These are phyloP conservation scores for Botrytis medusae DNA, from an alignment of 2,329 filamentous ascomycete species.

Conservation along the genomic window DNA sequence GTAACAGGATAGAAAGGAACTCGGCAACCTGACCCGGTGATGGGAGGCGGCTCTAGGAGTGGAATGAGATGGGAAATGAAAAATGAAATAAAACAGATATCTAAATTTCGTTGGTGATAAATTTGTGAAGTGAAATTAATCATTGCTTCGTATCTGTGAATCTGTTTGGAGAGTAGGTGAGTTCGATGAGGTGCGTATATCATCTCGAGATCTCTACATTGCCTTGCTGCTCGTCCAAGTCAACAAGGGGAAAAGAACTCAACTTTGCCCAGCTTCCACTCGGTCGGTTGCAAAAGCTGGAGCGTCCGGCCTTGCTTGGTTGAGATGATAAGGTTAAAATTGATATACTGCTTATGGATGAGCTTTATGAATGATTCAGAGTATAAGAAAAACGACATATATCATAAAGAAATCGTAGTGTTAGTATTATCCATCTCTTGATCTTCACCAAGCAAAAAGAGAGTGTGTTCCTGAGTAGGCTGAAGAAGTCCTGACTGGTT, in stretches of 20 bases:
- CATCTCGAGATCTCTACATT: neutral
- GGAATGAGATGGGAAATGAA: conserved; percentile 2
- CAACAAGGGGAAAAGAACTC: neutral
- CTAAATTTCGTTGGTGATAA: neutral
- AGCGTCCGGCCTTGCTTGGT: neutral
- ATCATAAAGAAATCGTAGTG: neutral
- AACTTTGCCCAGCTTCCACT: neutral
- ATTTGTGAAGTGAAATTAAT: neutral
- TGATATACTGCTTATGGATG: neutral
- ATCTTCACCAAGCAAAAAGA: neutral
- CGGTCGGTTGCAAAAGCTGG: neutral
- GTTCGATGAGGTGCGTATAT: neutral
- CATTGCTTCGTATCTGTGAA: neutral
- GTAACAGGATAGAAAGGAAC: neutral
- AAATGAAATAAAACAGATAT: neutral
- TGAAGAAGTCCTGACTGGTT: neutral
- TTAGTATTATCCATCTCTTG: neutral
- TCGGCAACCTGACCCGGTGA: neutral
- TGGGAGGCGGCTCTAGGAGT: neutral
- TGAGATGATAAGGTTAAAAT: neutral
- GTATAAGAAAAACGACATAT: neutral
- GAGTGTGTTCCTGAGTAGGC: neutral
- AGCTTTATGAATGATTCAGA: neutral
- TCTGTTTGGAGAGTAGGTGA: neutral
- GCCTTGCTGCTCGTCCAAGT: neutral